Evolutionary conservation across 805 yeast species (phyloP), one percentile per base, ranked within the genome.

Genomic region (Nakazawaea anatomiae): DNA sequence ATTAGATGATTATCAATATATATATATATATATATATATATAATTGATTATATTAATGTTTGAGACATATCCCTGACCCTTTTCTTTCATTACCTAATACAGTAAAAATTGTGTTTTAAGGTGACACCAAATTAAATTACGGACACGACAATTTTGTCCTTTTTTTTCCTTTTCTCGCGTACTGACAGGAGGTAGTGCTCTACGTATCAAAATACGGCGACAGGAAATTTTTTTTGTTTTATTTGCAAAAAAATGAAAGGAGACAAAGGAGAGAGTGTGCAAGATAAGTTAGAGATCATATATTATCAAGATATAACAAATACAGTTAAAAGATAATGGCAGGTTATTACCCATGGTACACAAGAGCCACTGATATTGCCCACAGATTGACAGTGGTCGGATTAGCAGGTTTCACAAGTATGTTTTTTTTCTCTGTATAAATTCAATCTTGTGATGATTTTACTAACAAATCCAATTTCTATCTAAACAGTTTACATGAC

Each of bases 331-430:
- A 43, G 52, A 34, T 32, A 12, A 76, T 76, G 80, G 67, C 80
- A 28, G 69, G 66, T 59, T 71, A 72, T 60, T 78, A 79, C 62
- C 87, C 91, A 44, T 86, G 92, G 92, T 85, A 85, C 64, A 81
- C 85, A 2, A 83, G 80, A 65, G 81, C 78, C 3, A 79, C 88
- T 2, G 92, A 86, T 65, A 76, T 85, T 41, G 77, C 76, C 30
- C 92, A 86, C 66, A 83, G 92, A 69, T 65, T 85, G 53, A 82
- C 89, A 0, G 90, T 86, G 43, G 63, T 85, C 27, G 76, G 85
- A 3, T 71, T 86, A 32, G 77, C 83, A 25, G 91, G 91, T 9
- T 62, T 66, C 54, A 64, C 73, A 2, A 51, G 63, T 54, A 47
- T n/a, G 58, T 55, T 11, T 12, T 8, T 18, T 5, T 32, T n/a